Base-by-base conservation (phyloP, 2,329 filamentous ascomycete species). In the Celoporthe dispersa region DNA sequence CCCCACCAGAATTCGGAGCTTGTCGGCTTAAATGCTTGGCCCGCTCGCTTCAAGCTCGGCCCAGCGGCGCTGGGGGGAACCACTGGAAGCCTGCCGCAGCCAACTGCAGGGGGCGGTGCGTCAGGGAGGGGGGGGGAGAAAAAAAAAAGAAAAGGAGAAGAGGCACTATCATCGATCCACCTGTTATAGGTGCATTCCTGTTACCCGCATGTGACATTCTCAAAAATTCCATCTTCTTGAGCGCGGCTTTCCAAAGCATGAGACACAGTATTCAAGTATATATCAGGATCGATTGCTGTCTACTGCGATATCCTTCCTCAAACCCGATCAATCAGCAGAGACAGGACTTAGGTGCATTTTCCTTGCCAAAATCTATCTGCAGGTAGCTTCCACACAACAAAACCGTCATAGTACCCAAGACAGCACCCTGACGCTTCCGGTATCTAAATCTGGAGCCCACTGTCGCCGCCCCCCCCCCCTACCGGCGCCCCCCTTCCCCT, bases 11-110 rank as follows among this genome's bases (percentile, higher is more conserved):
- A 39, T 68, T 71, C 70, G 70, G 70, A 70, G 70, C 68, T 70
- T 53, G 68, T 70, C 68, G 68, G 70, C 53, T 71, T 71, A 70
- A 62, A 37, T 64, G 19, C 53, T 66, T 68, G 39, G 31, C 64
- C 70, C 70, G 70, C 68, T 70, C 70, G 70, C 68, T 65, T 44
- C 53, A 67, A 64, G 62, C 70, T 70, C 68, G 68, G 68, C 61
- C 57, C 53, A 63, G 63, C 60, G 64, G 61, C 35, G 16, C 39
- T 63, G 35, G 35, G n/a, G 9, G 19, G 25, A 16, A 53, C 2
- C 25, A 55, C 51, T 55, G 51, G 8, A 28, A 8, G 53, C 25
- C 53, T 57, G 31, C 57, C 33, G 57, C 57, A 60, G 37, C 31
- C 31, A 25, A 37, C 33, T 37, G 19, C 55, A 59, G 55, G 55